Conservation (phyloP, 2,329 filamentous ascomycete species). For the Aspergillus fumigatus region DNA sequence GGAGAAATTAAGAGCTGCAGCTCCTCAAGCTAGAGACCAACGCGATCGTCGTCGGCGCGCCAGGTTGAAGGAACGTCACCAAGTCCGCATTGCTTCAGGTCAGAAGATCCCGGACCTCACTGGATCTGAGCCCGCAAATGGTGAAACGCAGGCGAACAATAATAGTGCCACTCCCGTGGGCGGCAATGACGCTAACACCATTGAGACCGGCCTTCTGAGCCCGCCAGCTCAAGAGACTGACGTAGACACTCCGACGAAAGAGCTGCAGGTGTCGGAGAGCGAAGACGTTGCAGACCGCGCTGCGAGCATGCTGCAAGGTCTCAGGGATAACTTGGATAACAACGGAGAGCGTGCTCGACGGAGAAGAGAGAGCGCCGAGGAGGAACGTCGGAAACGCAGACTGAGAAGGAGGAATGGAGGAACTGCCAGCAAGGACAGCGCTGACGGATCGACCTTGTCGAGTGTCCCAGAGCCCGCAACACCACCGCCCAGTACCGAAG, state of each 20-base stretch:
- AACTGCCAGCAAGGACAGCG: constrained; percentile 34
- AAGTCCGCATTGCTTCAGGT: constrained; percentile 82
- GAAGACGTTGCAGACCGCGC: constrained; percentile 83
- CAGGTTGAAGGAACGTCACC: constrained; percentile 82
- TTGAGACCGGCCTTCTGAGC: constrained; percentile 44
- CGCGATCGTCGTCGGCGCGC: constrained; percentile 82
- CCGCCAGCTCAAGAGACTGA: constrained; percentile 42
- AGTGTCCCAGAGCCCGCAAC: constrained; percentile 30
- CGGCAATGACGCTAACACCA: constrained; percentile 1
- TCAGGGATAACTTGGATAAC: constrained; percentile 60
- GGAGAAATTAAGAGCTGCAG: constrained; percentile 89
- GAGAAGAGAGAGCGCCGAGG: constrained; percentile 70
- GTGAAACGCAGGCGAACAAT: constrained; percentile 48
- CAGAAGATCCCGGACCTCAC: constrained; percentile 73
- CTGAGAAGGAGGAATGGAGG: constrained; percentile 60
- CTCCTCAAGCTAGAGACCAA: constrained; percentile 83
- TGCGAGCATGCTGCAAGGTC: constrained; percentile 75
- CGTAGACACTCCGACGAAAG: constrained; percentile 27
- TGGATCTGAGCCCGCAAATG: constrained; percentile 55
- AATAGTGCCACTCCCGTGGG: neutral
- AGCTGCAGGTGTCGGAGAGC: constrained; percentile 44
- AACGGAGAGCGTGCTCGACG: constrained; percentile 56
- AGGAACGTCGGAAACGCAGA: constrained; percentile 66
- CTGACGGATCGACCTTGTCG: constrained; percentile 27
- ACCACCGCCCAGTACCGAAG: constrained; percentile 24